Evolutionary conservation across 2,329 filamentous ascomycete species (phyloP).

Genomic region (Raffaelea arxii): DNA sequence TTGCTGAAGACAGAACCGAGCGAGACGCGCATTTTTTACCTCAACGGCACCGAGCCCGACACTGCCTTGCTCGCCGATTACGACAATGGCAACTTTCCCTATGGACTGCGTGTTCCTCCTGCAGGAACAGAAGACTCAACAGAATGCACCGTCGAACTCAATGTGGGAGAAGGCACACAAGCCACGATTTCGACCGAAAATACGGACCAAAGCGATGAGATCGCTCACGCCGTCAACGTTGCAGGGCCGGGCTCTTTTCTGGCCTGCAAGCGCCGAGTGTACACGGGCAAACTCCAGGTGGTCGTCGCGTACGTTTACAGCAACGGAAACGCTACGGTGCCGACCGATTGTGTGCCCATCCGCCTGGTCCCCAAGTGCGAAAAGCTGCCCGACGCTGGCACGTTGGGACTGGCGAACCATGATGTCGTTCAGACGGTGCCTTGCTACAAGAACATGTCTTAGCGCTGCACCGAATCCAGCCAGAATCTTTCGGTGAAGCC

Average conservation of each 20-base stretch:
- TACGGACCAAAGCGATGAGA: too few species aligned
- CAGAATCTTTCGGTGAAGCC: not conserved
- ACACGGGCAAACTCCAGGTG: slow-evolving; percentile 28
- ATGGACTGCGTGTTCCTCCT: slow-evolving; percentile 25
- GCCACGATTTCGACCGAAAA: too few species aligned
- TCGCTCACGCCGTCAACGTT: slow-evolving; percentile 11
- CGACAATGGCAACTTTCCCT: slow-evolving; percentile 23
- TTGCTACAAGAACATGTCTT: slow-evolving; percentile 27
- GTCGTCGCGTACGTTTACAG: slow-evolving; percentile 28
- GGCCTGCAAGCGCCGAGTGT: slow-evolving; percentile 33
- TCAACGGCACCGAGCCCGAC: slow-evolving; percentile 32
- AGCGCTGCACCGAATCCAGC: not conserved
- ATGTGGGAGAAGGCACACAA: slow-evolving; percentile 24
- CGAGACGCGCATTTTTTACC: slow-evolving; percentile 32
- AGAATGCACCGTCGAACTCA: slow-evolving; percentile 23
- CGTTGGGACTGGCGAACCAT: slow-evolving; percentile 27
- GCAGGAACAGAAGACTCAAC: too few species aligned
- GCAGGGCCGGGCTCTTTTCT: slow-evolving; percentile 22
- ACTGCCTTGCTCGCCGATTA: slow-evolving; percentile 19
- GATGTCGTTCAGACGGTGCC: slow-evolving; percentile 24
- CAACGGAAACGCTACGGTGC: slow-evolving; percentile 16
- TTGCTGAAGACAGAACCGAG: slow-evolving; percentile 18
- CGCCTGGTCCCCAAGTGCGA: slow-evolving; percentile 34
- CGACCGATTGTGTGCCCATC: slow-evolving; percentile 31
- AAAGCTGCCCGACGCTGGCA: slow-evolving; percentile 20